Conservation (phyloP, 1,139 yeast species). For the Suhomyces maxii region DNA sequence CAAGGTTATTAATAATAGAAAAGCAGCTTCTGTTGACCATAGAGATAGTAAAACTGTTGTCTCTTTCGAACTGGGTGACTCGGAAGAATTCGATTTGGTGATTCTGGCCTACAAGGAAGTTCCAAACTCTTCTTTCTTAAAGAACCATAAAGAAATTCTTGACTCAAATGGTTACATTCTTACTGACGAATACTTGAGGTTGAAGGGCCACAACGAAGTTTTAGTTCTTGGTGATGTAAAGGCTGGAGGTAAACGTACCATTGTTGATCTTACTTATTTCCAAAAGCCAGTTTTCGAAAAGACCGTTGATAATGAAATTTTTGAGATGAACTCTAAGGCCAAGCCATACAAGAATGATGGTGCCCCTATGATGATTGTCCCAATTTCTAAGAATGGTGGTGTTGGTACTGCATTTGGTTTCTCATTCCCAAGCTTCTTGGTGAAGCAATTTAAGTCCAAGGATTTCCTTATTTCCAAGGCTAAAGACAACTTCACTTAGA, state of each 20-base stretch:
- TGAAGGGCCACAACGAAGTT: constrained; percentile 26
- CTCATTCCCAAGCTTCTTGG: constrained; percentile 30
- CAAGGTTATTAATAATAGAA: constrained; percentile 24
- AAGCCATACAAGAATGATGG: constrained; percentile 15
- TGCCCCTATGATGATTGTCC: constrained; percentile 22
- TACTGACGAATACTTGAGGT: constrained; percentile 27
- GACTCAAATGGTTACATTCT: constrained; percentile 17
- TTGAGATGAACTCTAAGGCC: constrained; percentile 15
- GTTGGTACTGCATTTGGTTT: constrained; percentile 34
- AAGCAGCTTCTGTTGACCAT: constrained; percentile 11
- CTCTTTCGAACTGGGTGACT: constrained; percentile 17
- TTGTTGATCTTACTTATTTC: constrained; percentile 26
- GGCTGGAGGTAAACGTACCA: constrained; percentile 21
- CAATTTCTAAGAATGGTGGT: constrained; percentile 39
- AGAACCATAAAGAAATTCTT: constrained; percentile 6
- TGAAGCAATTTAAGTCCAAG: constrained; percentile 23
- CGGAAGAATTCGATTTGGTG: constrained; percentile 26
- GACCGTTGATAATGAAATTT: constrained; percentile 18
- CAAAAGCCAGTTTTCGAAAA: constrained; percentile 23
- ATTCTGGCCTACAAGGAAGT: constrained; percentile 22
- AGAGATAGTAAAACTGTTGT: constrained; percentile 5
- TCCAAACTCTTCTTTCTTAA: constrained; percentile 28
- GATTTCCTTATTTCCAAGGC: constrained; percentile 12
- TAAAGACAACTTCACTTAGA: constrained; percentile 5
- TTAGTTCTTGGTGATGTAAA: constrained; percentile 37